phyloP scores from a whole-genome alignment of 2,329 filamentous ascomycete genomes.

The Ilyonectria mors-panacis region DNA sequence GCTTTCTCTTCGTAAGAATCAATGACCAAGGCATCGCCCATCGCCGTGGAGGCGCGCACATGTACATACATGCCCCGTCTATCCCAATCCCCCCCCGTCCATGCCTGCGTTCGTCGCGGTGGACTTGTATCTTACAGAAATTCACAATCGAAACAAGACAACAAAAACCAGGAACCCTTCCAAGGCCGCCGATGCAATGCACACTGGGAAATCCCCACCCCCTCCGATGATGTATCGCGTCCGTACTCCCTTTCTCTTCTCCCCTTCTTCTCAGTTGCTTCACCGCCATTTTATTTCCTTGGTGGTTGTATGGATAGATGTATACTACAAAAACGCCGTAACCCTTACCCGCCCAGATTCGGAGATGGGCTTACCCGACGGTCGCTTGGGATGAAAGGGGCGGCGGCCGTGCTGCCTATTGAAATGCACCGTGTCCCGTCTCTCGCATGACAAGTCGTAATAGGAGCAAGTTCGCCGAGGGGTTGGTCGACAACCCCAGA shows the following conservation, averaged over 20 bases:
- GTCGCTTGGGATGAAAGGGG: slow-evolving; percentile 24
- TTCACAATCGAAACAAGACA: slow-evolving; percentile 7
- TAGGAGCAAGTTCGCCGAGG: slow-evolving; percentile 24
- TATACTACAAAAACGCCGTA: slow-evolving; percentile 48
- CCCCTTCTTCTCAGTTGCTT: slow-evolving; percentile 15
- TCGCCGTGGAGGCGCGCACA: slow-evolving; percentile 8
- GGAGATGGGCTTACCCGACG: slow-evolving; percentile 35
- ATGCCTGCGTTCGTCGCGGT: slow-evolving; percentile 3
- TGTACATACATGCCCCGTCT: slow-evolving; percentile 23
- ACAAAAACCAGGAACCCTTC: slow-evolving; percentile 1
- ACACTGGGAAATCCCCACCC: slow-evolving; percentile 9
- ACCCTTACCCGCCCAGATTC: slow-evolving; percentile 40
- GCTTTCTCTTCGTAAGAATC: slow-evolving; percentile 2
- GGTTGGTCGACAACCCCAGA: slow-evolving; percentile 27
- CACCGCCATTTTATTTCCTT: slow-evolving; percentile 19
- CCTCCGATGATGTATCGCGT: slow-evolving; percentile 18
- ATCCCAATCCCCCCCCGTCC: slow-evolving; percentile 17
- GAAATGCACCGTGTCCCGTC: slow-evolving; percentile 24
- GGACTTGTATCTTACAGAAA: slow-evolving; percentile 27
- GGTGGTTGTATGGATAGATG: slow-evolving; percentile 23
- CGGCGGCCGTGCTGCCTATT: slow-evolving; percentile 11
- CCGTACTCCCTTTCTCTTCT: slow-evolving; percentile 10
- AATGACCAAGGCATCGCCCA: slow-evolving; percentile 14
- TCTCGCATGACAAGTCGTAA: slow-evolving; percentile 35
- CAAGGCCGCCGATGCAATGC: slow-evolving; percentile 12